Conservation (phyloP, 2,329 filamentous ascomycete genomes). For the Ophidiomyces ophidiicola region DNA sequence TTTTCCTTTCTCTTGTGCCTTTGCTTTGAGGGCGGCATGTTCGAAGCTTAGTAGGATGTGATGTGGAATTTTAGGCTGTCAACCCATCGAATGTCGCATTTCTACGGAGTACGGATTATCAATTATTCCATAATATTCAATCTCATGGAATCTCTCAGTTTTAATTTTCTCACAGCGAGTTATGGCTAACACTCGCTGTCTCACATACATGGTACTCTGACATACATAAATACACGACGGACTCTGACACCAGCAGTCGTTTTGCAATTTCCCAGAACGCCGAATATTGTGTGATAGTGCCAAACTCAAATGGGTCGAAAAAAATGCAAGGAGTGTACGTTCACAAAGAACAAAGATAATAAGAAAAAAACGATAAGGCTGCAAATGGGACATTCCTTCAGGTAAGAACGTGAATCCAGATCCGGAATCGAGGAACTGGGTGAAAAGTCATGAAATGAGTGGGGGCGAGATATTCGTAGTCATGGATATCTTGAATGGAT, state of each 20-base stretch:
- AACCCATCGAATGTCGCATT: too few relatives aligned
- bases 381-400: slow-evolving; percentile 6
- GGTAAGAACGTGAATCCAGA: slow-evolving; percentile 7
- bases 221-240: slow-evolving; percentile 6
- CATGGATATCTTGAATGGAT: slow-evolving; percentile 10
- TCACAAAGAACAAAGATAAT: slow-evolving; percentile 1
- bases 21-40: neutral
- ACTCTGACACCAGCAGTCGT: slow-evolving; percentile 3
- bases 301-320: too few relatives aligned
- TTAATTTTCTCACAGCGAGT: too few relatives aligned
- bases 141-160: too few relatives aligned
- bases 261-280: slow-evolving; percentile 2
- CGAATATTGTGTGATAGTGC: too few relatives aligned
- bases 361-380: neutral
- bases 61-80: too few relatives aligned
- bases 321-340: too few relatives aligned
- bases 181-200: too few relatives aligned
- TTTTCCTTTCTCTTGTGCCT: slow-evolving; percentile 3
- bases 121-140: too few relatives aligned
- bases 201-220: slow-evolving; percentile 8
- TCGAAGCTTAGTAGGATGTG: too few relatives aligned
- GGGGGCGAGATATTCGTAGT: slow-evolving; percentile 9
- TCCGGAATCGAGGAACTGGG: slow-evolving; percentile 1
- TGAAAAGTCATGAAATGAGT: slow-evolving; percentile 7
- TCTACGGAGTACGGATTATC: too few relatives aligned